A percentile compares a stretch with the other conserved stretches of the same genome.
Evolutionary conservation across 2,329 filamentous ascomycete genomes (phyloP).

Genomic region (Monilinia fructigena): DNA sequence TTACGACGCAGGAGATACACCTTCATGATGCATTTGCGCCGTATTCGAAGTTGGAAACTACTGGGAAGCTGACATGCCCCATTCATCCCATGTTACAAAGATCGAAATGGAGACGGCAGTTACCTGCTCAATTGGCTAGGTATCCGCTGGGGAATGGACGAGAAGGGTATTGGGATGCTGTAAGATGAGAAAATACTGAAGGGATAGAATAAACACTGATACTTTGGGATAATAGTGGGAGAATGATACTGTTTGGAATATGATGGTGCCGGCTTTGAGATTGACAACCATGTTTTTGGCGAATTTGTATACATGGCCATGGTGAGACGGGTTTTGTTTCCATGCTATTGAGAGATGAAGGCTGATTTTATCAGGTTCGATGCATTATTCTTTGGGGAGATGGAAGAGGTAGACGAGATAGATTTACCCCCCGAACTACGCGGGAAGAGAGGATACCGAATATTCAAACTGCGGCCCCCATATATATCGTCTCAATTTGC

Average conservation of each 20-base stretch:
- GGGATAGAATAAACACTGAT: not conserved
- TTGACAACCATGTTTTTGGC: conserved; percentile 14
- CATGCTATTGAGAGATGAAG: not conserved
- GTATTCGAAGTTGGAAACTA: not conserved
- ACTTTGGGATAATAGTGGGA: not conserved
- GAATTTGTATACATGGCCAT: conserved; percentile 15
- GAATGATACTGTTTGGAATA: conserved; percentile 17
- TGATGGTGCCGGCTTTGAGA: not conserved
- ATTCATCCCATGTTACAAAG: conserved; percentile 17
- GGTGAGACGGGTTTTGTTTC: not conserved
- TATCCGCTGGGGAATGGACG: conserved; percentile 14
- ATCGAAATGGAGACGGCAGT: conserved; percentile 9
- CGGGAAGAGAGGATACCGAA: not conserved
- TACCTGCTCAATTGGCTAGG: conserved; percentile 7
- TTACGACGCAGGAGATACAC: conserved; percentile 11
- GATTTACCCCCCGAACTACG: conserved; percentile 3
- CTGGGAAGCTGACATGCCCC: not conserved
- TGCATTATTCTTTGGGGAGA: conserved; percentile 10
- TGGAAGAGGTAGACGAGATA: not conserved
- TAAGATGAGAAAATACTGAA: not conserved
- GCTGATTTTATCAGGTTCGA: conserved; percentile 14
- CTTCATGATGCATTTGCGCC: conserved; percentile 10
- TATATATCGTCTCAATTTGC: not conserved
- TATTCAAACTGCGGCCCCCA: conserved; percentile 6
- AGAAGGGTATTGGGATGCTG: conserved; percentile 20